Base-by-base conservation (phyloP, 1,284 basidiomycete species). In the Rhodotorula sp. region DNA sequence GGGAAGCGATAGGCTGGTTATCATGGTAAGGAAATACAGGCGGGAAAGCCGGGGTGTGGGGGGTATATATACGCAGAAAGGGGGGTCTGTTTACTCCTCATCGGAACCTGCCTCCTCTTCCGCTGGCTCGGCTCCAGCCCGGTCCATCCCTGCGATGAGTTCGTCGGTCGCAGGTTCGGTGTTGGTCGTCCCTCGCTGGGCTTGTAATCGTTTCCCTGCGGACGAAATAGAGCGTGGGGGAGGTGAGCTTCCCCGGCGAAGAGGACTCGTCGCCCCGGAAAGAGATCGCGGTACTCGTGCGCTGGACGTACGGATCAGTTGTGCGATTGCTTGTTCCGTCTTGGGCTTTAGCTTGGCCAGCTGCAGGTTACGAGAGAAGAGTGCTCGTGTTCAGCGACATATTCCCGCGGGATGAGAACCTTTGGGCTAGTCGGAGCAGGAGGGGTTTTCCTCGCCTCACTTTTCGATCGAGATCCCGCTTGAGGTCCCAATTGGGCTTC, bases 401-500 rank as follows among this genome's bases (percentile, higher is more conserved):
- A 10, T 43, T 14, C 39, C 39, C 2, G 39, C 3, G 39, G 2
- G 10, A 12, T 43, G 39, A 43, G 39, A 43, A 43, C 10, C 39
- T 3, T 43, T 3, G 39, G 39, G 39, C 39, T 43, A 39, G 34
- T 39, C 34, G 34, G 10, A 10, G 10, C 5, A 39, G 5, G 12
- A 14, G 39, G 39, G 39, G 39, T 43, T 43, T 43, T 43, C 10
- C 39, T 3, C 2, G n/a, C 5, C 69, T 58, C 49, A 74, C 73
- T 59, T 74, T 91, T 83, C 91, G 92, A 68, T 93, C 91, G 83
- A 95, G 89, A 79, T 97, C 93, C 61, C 95, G 88, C 81, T 96
- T 97, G 75, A 99, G 84, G 82, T 98, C 96, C 95, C 96, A 98
- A 81, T 98, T 98, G 16, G 91, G 88, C 62, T 93, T 87, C 85